Percentiles rank a stretch among this genome's conserved stretches.
phyloP scores from a whole-genome alignment of 345 rosid genomes.

The Iberis pinnata region DNA sequence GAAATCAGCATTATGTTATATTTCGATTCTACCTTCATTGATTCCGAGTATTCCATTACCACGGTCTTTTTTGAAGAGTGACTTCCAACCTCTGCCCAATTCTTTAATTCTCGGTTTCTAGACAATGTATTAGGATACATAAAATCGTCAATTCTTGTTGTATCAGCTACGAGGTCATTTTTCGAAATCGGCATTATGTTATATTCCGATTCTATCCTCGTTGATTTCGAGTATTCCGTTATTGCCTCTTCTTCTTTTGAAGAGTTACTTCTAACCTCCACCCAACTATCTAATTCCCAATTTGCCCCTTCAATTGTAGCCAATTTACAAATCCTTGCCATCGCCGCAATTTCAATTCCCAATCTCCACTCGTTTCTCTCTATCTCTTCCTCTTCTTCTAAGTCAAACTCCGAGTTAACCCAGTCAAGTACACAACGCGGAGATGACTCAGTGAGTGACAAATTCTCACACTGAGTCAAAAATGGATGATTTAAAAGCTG shows the following conservation, averaged over 20 bases:
- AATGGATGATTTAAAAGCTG: slow-evolving; percentile 64
- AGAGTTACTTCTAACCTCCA: slow-evolving; percentile 35
- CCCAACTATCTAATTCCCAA: slow-evolving; percentile 65
- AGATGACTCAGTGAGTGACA: slow-evolving; percentile 43
- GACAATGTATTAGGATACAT: neutral
- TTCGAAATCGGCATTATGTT: slow-evolving; percentile 19
- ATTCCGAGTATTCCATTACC: no score
- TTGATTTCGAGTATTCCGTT: slow-evolving; percentile 22
- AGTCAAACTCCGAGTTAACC: slow-evolving; percentile 24
- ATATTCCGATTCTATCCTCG: slow-evolving; percentile 15
- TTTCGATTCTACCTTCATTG: no score
- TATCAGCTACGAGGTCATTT: slow-evolving; percentile 13
- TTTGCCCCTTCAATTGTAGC: slow-evolving; percentile 25
- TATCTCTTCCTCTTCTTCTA: slow-evolving; percentile 16
- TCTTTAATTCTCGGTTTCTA: no score
- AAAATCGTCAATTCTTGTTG: neutral
- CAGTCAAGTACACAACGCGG: slow-evolving; percentile 74
- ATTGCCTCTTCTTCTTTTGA: slow-evolving; percentile 15
- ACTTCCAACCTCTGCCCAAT: no score
- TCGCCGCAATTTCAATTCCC: slow-evolving; percentile 11
- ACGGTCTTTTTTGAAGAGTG: no score
- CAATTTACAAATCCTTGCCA: slow-evolving; percentile 38
- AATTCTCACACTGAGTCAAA: slow-evolving; percentile 25
- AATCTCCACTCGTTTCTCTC: slow-evolving; percentile 10
- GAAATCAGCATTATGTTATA: no score